A percentile compares a stretch with the other conserved stretches of the same genome.
Conservation (phyloP, 192 early-diverging fungal species). For the Linderina pennispora region DNA sequence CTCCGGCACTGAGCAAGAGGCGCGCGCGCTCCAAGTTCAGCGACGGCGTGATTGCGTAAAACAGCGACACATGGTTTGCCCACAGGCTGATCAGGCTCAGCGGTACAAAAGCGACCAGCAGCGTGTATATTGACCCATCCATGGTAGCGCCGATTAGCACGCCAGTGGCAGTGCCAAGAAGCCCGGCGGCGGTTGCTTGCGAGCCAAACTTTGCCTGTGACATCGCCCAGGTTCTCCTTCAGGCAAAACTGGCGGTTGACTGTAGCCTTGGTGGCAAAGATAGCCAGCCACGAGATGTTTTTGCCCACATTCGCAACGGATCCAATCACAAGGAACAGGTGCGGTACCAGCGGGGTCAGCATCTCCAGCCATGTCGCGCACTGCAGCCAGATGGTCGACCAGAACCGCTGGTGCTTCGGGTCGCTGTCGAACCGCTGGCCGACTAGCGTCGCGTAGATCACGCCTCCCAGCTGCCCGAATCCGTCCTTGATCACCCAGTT, state of each 20-base stretch:
- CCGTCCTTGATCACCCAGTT: conserved; percentile 95
- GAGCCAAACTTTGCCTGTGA: conserved; percentile 82
- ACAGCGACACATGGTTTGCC: conserved; percentile 59
- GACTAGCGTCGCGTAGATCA: conserved; percentile 71
- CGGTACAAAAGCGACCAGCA: conserved; percentile 61
- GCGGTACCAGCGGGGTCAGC: conserved; percentile 72
- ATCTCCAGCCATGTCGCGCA: conserved; percentile 69
- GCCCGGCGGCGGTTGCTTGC: conserved; percentile 74
- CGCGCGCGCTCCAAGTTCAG: conserved; percentile 27
- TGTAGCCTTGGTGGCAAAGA: conserved; percentile 71
- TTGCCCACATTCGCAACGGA: conserved; percentile 78
- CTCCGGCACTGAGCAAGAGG: conserved; percentile 16
- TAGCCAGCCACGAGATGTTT: conserved; percentile 83
- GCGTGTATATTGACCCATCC: conserved; percentile 16
- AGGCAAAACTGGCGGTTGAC: conserved; percentile 71
- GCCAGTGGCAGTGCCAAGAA: conserved; percentile 61
- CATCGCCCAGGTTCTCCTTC: conserved; percentile 75
- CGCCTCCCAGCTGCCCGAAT: conserved; percentile 78
- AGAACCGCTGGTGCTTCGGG: conserved; percentile 77
- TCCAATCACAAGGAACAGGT: conserved; percentile 66
- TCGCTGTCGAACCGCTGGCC: conserved; percentile 75
- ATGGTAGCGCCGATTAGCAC: conserved; percentile 37
- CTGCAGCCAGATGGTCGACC: conserved; percentile 65
- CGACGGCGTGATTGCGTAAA: conserved; percentile 27
- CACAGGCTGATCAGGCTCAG: conserved; percentile 65